phyloP scores from a whole-genome alignment of 73 alveolate genomes.

The Paraurostyla sp. region DNA sequence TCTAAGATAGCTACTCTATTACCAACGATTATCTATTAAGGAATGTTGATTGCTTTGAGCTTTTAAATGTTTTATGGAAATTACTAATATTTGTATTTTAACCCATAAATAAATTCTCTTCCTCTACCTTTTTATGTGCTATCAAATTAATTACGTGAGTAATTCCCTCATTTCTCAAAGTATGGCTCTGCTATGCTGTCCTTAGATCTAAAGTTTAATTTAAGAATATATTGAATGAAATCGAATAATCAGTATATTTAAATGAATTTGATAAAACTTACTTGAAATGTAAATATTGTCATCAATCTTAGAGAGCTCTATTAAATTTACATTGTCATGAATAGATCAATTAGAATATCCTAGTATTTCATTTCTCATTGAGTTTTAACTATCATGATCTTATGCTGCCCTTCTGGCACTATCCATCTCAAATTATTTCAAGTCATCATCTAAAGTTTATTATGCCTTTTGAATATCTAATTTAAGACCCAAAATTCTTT shows the following conservation, averaged over 20 bases:
- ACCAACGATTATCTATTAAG: too few relatives aligned
- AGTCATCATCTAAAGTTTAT: conserved; percentile 12
- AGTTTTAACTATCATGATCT: neutral
- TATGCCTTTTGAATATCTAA: conserved; percentile 20
- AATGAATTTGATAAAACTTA: neutral
- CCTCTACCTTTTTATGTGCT: conserved; percentile 31
- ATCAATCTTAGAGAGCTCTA: conserved; percentile 33
- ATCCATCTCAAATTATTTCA: neutral
- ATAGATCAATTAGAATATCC: neutral
- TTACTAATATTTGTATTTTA: too few relatives aligned
- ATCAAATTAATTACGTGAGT: conserved; percentile 40
- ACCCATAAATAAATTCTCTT: too few relatives aligned
- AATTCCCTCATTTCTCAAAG: neutral
- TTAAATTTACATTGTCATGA: conserved; percentile 16
- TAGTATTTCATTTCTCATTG: neutral
- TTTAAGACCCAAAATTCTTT: conserved; percentile 13
- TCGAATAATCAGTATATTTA: too few relatives aligned
- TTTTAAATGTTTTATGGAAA: too few relatives aligned
- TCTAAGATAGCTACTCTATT: too few relatives aligned
- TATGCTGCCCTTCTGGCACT: neutral
- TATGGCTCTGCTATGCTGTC: neutral
- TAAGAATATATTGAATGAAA: neutral
- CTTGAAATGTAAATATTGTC: conserved; percentile 35
- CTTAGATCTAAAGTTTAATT: neutral
- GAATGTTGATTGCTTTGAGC: too few relatives aligned